Conservation (phyloP, 73 alveolate genomes). For the Paramecium biaurelia region DNA sequence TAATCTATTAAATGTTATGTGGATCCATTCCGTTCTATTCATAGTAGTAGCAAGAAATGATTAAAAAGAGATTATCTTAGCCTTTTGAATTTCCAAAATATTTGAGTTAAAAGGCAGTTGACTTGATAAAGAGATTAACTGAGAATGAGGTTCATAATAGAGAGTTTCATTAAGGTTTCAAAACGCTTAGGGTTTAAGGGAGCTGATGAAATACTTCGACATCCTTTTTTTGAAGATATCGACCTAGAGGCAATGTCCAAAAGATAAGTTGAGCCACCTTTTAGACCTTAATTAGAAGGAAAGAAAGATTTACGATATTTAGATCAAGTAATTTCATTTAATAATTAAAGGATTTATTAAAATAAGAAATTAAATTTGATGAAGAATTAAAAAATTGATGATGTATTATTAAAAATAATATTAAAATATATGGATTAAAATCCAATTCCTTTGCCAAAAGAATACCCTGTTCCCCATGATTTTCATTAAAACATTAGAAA, state of each 20-base stretch:
- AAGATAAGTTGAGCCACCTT: not conserved
- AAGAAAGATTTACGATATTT: not conserved
- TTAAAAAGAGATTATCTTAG: not conserved
- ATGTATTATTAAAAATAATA: not conserved
- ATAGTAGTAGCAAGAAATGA: not conserved
- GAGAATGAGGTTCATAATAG: not conserved
- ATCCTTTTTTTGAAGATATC: conserved; percentile 84
- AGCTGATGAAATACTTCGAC: conserved; percentile 84
- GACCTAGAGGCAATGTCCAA: conserved; percentile 70
- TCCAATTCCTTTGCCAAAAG: conserved; percentile 32
- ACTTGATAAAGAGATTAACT: not conserved
- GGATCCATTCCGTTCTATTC: conserved; percentile 69
- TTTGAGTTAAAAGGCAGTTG: not conserved
- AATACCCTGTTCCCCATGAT: not conserved
- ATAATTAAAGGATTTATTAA: not conserved
- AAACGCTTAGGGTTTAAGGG: conserved; percentile 78
- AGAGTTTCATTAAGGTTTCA: not conserved
- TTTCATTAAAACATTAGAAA: not conserved
- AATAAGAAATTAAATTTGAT: not conserved
- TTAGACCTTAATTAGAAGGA: not conserved
- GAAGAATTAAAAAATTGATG: not conserved
- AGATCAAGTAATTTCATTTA: not conserved
- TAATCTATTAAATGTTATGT: conserved; percentile 73
- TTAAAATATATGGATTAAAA: not conserved
- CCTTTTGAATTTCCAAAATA: not conserved